These are phyloP conservation scores for Linum lewisii DNA, from an alignment of 345 rosid species.

Conservation along the genomic window DNA sequence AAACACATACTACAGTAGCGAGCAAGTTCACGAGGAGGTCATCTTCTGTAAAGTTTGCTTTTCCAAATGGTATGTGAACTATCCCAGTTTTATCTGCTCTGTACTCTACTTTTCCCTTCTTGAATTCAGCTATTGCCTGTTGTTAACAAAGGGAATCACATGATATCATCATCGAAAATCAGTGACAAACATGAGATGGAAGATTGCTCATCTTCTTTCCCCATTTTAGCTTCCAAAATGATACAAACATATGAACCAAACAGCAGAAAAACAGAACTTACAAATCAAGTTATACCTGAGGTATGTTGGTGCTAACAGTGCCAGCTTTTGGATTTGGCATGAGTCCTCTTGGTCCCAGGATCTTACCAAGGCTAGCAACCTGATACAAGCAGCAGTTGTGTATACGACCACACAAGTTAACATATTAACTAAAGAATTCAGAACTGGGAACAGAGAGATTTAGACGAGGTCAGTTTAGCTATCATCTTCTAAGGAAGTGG, in stretches of 20 bases:
- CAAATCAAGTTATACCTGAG: slow-evolving; percentile 46
- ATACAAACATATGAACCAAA: no score
- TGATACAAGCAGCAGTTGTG: slow-evolving; percentile 22
- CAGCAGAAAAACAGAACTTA: neutral
- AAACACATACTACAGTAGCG: slow-evolving; percentile 57
- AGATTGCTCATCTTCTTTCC: no score
- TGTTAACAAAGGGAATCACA: slow-evolving; percentile 21
- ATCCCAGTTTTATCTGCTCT: slow-evolving; percentile 98
- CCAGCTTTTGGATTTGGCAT: slow-evolving; percentile 99
- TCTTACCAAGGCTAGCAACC: slow-evolving; percentile 96
- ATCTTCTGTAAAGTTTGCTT: slow-evolving; percentile 60
- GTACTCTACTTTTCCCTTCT: slow-evolving; percentile 86
- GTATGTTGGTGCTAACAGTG: slow-evolving; percentile 76
- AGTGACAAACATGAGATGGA: no score
- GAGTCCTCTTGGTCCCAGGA: slow-evolving; percentile 97
- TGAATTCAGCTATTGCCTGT: slow-evolving; percentile 95
- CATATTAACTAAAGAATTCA: neutral
- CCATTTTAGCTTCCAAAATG: no score
- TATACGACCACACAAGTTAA: neutral
- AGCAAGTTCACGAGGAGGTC: slow-evolving; percentile 74
- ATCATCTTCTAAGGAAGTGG: neutral
- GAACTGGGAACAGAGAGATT: neutral
- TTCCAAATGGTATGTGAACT: slow-evolving; percentile 92
- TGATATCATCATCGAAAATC: neutral
- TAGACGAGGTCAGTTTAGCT: neutral